Percentiles rank a stretch among this genome's conserved stretches.
phyloP scores from a whole-genome alignment of 768 basidiomycete genomes.

The Boletus fagicola region DNA sequence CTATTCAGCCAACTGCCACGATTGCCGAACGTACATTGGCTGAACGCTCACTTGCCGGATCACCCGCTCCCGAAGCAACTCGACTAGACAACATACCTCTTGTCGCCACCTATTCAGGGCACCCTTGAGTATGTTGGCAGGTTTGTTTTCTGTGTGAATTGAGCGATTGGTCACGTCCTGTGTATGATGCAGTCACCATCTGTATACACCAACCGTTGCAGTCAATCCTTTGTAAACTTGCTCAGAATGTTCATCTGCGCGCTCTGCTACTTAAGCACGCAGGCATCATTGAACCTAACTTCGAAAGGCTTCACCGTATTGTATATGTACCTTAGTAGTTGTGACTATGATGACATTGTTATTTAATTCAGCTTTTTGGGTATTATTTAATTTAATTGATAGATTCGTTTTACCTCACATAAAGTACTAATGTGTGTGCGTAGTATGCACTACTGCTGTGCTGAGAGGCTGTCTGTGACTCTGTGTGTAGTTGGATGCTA shows the following conservation, averaged over 20 bases:
- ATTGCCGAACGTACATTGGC: constrained; percentile 40
- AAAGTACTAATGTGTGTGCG: no score
- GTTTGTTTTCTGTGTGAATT: not conserved
- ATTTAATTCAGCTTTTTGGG: not conserved
- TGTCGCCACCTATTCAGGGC: constrained; percentile 23
- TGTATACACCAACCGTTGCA: constrained; percentile 2
- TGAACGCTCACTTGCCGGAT: constrained; percentile 43
- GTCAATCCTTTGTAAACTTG: constrained; percentile 11
- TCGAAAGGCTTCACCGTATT: constrained; percentile 6
- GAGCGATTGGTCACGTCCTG: not conserved
- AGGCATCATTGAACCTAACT: not conserved
- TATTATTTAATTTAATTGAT: not conserved
- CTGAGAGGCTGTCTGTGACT: no score
- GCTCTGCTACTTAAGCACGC: not conserved
- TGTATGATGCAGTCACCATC: constrained; percentile 2
- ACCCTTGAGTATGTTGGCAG: constrained; percentile 5
- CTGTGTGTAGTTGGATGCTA: no score
- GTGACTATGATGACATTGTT: not conserved
- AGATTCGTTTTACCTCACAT: not conserved
- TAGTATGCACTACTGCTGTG: no score
- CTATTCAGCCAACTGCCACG: constrained; percentile 43
- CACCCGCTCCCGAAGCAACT: constrained; percentile 33
- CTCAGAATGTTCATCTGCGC: constrained; percentile 1
- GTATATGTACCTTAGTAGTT: constrained; percentile 14
- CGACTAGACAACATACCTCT: constrained; percentile 45